A percentile compares a stretch with the other conserved stretches of the same genome.
Conservation (phyloP, 2,329 filamentous ascomycete species). For the Botrytis cinerea region DNA sequence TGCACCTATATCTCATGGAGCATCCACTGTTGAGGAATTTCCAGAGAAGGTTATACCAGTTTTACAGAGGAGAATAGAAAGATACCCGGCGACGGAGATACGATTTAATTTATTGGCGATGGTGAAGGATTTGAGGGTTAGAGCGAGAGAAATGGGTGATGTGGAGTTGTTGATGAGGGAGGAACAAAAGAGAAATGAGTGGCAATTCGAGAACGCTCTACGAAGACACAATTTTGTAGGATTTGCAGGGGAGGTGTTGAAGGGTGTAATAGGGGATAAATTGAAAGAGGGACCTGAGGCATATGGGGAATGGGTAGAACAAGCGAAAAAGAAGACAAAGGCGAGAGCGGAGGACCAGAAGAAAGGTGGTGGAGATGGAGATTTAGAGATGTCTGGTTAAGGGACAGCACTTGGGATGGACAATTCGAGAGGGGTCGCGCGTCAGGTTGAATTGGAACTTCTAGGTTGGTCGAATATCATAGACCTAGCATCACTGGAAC, state of each 20-base stretch:
- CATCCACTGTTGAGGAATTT: slow-evolving; percentile 71
- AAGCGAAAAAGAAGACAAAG: slow-evolving; percentile 61
- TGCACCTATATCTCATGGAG: slow-evolving; percentile 84
- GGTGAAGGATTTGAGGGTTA: slow-evolving; percentile 77
- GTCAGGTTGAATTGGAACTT: neutral
- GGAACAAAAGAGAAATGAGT: slow-evolving; percentile 79
- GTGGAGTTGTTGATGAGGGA: slow-evolving; percentile 74
- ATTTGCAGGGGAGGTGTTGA: slow-evolving; percentile 87
- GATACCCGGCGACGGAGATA: slow-evolving; percentile 87
- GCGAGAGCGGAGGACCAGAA: slow-evolving; percentile 40
- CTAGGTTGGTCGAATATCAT: neutral
- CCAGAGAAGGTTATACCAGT: slow-evolving; percentile 83
- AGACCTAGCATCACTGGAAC: neutral
- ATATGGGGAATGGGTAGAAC: slow-evolving; percentile 73
- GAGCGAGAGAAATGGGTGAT: slow-evolving; percentile 81
- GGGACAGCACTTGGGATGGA: neutral
- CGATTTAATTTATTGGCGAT: slow-evolving; percentile 95
- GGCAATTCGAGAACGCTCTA: slow-evolving; percentile 94
- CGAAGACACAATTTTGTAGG: slow-evolving; percentile 94
- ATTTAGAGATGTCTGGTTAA: slow-evolving; percentile 41
- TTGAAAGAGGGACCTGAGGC: slow-evolving; percentile 63
- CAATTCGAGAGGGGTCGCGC: neutral
- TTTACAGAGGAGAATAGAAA: slow-evolving; percentile 75
- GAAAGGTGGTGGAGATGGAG: slow-evolving; percentile 34
- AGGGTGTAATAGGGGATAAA: slow-evolving; percentile 78